Conservation (phyloP, 768 basidiomycete species). For the Russula sp. region DNA sequence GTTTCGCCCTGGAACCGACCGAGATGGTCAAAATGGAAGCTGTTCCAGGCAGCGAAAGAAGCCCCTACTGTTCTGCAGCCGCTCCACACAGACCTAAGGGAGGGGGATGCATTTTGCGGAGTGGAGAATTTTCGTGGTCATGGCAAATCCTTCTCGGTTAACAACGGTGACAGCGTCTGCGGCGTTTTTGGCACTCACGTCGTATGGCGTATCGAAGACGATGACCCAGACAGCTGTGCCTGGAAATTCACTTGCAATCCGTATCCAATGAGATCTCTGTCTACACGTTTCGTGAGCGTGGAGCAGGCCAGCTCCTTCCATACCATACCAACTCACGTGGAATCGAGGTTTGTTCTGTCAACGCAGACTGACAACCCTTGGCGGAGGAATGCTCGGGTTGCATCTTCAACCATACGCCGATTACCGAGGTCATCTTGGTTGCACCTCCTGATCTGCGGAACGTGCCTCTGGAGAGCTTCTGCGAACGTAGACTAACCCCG, state of each 20-base stretch:
- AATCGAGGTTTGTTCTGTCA: slow-evolving; percentile 72
- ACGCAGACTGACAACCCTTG: slow-evolving; percentile 68
- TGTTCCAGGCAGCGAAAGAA: neutral
- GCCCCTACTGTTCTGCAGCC: neutral
- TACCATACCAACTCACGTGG: slow-evolving; percentile 33
- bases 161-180: neutral
- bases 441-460: slow-evolving; percentile 59
- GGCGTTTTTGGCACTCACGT: slow-evolving; percentile 36
- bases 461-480: slow-evolving; percentile 51
- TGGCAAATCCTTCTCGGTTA: neutral
- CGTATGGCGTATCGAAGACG: slow-evolving; percentile 70
- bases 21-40: slow-evolving; percentile 17
- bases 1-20: slow-evolving; percentile 55
- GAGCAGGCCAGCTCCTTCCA: neutral
- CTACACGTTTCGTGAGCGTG: slow-evolving; percentile 24
- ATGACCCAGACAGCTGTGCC: slow-evolving; percentile 62
- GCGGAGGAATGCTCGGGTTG: slow-evolving; percentile 47
- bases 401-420: slow-evolving; percentile 54
- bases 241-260: slow-evolving; percentile 61
- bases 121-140: neutral
- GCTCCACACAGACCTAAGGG: neutral
- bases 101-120: neutral
- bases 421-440: slow-evolving; percentile 77
- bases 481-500: slow-evolving; percentile 47
- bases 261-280: slow-evolving; percentile 67